Evolutionary conservation across 225 moss, liverwort and hornwort genomes (phyloP).

Genomic region (Polytrichum formosum): DNA sequence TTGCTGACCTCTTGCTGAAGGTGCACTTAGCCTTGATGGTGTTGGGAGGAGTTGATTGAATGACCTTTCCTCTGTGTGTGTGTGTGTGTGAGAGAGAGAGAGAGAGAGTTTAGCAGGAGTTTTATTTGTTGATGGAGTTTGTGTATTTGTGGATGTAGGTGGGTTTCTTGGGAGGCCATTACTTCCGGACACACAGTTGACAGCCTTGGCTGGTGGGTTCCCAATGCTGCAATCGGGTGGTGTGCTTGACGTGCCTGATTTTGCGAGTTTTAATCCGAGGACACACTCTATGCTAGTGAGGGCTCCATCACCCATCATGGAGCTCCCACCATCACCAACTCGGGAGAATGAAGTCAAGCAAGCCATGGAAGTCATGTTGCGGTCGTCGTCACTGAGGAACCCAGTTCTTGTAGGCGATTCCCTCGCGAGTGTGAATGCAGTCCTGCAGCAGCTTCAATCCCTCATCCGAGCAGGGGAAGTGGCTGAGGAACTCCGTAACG

Average conservation of each 20-base stretch:
- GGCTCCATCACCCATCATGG: background rate
- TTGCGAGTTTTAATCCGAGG: background rate
- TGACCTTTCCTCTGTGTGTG: too few relatives aligned
- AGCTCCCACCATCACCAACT: background rate
- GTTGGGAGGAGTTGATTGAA: too few relatives aligned
- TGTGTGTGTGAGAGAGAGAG: too few relatives aligned
- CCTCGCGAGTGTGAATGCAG: background rate
- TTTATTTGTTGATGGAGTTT: too few relatives aligned
- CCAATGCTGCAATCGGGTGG: background rate
- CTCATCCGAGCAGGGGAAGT: slow-evolving; percentile 31
- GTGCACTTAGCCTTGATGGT: too few relatives aligned
- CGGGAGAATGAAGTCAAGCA: slow-evolving; percentile 26
- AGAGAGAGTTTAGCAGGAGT: too few relatives aligned
- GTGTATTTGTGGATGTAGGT: background rate
- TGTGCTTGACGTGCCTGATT: background rate
- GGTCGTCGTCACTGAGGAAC: slow-evolving; percentile 22
- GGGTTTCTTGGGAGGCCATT: background rate
- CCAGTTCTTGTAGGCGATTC: slow-evolving; percentile 39
- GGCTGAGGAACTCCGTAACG: slow-evolving; percentile 18
- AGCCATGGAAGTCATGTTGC: slow-evolving; percentile 26
- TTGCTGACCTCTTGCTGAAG: too few relatives aligned
- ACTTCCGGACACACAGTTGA: background rate
- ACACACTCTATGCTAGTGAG: background rate
- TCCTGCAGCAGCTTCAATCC: slow-evolving; percentile 33
- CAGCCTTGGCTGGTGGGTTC: background rate